Evolutionary conservation across 2,329 filamentous ascomycete species (phyloP).

Genomic region (Fusarium buharicum): DNA sequence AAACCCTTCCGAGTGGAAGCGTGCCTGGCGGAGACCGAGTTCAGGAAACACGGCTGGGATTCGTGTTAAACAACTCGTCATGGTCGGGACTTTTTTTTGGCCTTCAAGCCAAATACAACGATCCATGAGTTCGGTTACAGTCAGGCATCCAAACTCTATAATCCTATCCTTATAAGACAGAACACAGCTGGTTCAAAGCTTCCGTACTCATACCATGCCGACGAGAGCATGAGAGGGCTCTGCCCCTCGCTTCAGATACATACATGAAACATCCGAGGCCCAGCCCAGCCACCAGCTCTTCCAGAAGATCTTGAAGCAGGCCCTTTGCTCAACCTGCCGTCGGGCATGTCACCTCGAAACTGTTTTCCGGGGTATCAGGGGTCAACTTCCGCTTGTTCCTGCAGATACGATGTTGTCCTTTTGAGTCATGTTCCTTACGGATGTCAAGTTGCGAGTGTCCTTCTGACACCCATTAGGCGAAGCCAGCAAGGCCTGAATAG

Average conservation of each 20-base stretch:
- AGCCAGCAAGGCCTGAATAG: constrained; percentile 28
- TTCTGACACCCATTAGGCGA: constrained; percentile 9
- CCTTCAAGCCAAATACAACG: constrained; percentile 3
- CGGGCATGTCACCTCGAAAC: constrained; percentile 22
- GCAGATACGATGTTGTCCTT: constrained; percentile 31
- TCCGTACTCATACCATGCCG: constrained; percentile 27
- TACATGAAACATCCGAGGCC: constrained; percentile 42
- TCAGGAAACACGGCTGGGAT: constrained; percentile 14
- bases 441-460: constrained; percentile 5
- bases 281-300: constrained; percentile 38
- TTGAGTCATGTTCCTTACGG: constrained; percentile 37
- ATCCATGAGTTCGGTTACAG: constrained; percentile 4
- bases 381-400: constrained; percentile 31
- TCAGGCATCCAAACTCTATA: constrained; percentile 3
- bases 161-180: not conserved
- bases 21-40: constrained; percentile 1
- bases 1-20: constrained; percentile 4
- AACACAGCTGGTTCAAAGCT: constrained; percentile 4
- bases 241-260: constrained; percentile 35
- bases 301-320: constrained; percentile 43
- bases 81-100: constrained; percentile 14
- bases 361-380: constrained; percentile 41
- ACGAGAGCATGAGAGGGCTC: constrained; percentile 37
- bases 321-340: constrained; percentile 18
- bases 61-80: constrained; percentile 21